These are phyloP conservation scores for Fusarium sp. DNA, from an alignment of 2,329 filamentous ascomycete species.

Conservation along the genomic window DNA sequence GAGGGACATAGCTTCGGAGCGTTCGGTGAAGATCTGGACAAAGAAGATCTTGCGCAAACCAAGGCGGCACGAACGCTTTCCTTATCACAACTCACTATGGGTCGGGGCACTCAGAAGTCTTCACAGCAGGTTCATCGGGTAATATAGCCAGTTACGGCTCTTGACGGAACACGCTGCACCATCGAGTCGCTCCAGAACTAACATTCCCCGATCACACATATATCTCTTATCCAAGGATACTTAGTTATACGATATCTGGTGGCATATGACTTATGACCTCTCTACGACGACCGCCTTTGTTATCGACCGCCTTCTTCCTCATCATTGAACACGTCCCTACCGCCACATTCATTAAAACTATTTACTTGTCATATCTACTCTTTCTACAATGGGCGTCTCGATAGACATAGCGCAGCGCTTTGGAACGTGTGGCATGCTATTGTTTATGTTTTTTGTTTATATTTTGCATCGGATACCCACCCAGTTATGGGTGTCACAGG, in stretches of 20 bases:
- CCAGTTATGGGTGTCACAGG: constrained; percentile 15
- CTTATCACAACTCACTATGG: constrained; percentile 69
- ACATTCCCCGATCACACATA: background rate
- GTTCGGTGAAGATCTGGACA: constrained; percentile 58
- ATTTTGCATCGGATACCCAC: constrained; percentile 6
- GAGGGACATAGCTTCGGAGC: constrained; percentile 56
- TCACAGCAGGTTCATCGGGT: constrained; percentile 42
- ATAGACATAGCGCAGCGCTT: constrained; percentile 5
- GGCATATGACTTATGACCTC: constrained; percentile 36
- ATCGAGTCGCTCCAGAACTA: background rate
- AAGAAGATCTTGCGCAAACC: constrained; percentile 56
- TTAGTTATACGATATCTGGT: constrained; percentile 23
- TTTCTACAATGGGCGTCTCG: background rate
- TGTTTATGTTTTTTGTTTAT: constrained; percentile 4
- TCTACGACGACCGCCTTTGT: constrained; percentile 20
- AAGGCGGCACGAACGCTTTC: constrained; percentile 73
- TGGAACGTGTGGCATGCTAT: background rate
- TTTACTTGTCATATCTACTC: constrained; percentile 22
- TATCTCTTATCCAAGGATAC: constrained; percentile 7
- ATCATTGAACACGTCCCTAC: constrained; percentile 1
- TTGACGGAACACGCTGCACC: background rate
- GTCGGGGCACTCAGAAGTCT: constrained; percentile 33
- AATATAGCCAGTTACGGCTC: constrained; percentile 32
- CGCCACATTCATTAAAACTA: constrained; percentile 27
- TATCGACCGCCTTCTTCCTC: constrained; percentile 5